Evolutionary conservation across 306 rosid genomes (phyloP).

Genomic region (Malus sylvestris): DNA sequence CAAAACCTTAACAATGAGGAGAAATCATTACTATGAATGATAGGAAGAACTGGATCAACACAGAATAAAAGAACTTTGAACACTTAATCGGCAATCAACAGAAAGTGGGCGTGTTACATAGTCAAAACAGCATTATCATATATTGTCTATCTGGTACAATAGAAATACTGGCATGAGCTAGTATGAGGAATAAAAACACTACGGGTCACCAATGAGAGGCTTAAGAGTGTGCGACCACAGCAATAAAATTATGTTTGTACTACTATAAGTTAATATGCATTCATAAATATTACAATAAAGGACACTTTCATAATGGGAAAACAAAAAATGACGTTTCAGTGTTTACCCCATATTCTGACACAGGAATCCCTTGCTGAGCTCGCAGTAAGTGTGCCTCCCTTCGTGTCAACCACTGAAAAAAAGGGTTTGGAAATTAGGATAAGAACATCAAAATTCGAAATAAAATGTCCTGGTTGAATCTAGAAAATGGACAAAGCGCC

Average conservation of each 20-base stretch:
- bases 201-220: not conserved
- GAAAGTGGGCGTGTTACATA: not conserved
- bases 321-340: not conserved
- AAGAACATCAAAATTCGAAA: not conserved
- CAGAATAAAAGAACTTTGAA: not conserved
- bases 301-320: not conserved
- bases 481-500: not conserved
- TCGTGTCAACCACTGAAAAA: conserved; percentile 81
- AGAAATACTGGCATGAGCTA: not conserved
- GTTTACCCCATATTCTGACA: conserved; percentile 89
- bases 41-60: not conserved
- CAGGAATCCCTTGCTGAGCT: conserved; percentile 95
- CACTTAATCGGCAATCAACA: not conserved
- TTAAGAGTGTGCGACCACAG: not conserved
- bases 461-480: not conserved
- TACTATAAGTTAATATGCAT: not conserved
- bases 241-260: not conserved
- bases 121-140: not conserved
- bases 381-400: conserved; percentile 90
- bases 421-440: conserved; percentile 21
- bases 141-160: not conserved
- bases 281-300: not conserved
- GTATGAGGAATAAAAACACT: not conserved
- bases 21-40: conserved; percentile 13
- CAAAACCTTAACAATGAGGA: conserved; percentile 48